A percentile compares a stretch with the other conserved stretches of the same genome.
Evolutionary conservation across 1,284 basidiomycete species (phyloP).

Genomic region (Marasmius tenuissimus): DNA sequence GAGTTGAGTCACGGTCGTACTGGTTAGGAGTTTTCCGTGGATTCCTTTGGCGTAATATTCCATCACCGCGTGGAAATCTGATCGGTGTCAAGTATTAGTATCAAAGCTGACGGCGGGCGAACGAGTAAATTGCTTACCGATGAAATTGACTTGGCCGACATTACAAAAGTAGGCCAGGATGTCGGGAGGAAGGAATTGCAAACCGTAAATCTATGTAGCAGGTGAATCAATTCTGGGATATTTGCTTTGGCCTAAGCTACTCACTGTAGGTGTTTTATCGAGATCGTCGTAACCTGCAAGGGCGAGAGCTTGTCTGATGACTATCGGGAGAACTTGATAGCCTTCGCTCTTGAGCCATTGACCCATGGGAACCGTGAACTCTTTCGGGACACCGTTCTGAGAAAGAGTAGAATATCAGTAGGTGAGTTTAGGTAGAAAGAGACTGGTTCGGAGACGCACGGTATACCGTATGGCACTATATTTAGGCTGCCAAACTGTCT

Average conservation of each 20-base stretch:
- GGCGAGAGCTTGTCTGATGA: constrained; percentile 6
- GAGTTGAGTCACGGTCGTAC: constrained; percentile 6
- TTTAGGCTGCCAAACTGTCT: background rate
- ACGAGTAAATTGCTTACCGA: background rate
- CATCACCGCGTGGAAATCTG: constrained; percentile 12
- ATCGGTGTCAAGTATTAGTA: background rate
- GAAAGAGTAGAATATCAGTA: background rate
- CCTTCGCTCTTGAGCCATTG: constrained; percentile 5
- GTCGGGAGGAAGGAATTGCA: constrained; percentile 9
- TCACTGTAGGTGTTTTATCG: constrained; percentile 5
- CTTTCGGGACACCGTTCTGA: constrained; percentile 6
- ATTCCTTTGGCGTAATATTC: constrained; percentile 8
- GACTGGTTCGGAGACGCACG: background rate
- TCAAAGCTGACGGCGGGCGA: background rate
- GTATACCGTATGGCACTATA: constrained; percentile 3
- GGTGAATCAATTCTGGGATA: background rate
- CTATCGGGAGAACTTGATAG: constrained; percentile 1
- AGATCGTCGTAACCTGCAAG: constrained; percentile 7
- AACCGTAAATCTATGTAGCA: constrained; percentile 4
- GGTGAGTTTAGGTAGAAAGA: background rate
- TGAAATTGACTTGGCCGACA: constrained; percentile 2
- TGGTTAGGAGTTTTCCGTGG: constrained; percentile 2
- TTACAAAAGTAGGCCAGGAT: constrained; percentile 3
- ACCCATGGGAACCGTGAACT: constrained; percentile 6
- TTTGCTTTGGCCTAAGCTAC: background rate